Evolutionary conservation across 2,329 filamentous ascomycete species (phyloP).

Genomic region (Hortaea sp.): DNA sequence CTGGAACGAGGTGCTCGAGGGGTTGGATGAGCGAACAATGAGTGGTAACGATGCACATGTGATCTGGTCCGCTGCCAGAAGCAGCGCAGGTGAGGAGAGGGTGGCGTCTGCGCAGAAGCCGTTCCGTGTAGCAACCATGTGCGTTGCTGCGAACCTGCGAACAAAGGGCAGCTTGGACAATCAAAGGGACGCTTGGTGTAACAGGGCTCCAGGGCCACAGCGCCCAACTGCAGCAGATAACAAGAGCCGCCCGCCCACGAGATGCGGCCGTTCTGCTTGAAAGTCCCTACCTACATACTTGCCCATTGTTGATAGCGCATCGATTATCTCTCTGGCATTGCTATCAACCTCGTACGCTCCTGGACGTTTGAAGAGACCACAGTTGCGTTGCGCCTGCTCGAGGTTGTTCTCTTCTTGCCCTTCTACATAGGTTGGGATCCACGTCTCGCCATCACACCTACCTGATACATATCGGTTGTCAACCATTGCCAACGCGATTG

Average conservation of each 20-base stretch:
- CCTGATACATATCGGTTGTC: too few relatives aligned
- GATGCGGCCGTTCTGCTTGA: background rate
- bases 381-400: conserved; percentile 1
- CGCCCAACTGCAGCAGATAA: conserved; percentile 11
- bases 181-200: background rate
- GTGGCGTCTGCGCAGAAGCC: conserved; percentile 15
- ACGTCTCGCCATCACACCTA: too few relatives aligned
- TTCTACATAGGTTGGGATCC: too few relatives aligned
- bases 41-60: conserved; percentile 14
- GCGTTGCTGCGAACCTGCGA: conserved; percentile 8
- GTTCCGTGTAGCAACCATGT: conserved; percentile 13
- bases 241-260: conserved; percentile 10
- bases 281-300: conserved; percentile 8
- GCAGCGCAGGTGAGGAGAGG: conserved; percentile 6
- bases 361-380: background rate
- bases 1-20: background rate
- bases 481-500: too few relatives aligned
- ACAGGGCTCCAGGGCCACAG: background rate
- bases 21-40: conserved; percentile 4
- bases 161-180: conserved; percentile 22
- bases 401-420: too few relatives aligned
- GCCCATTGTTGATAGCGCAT: conserved; percentile 9
- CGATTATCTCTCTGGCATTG: conserved; percentile 6
- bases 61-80: conserved; percentile 8
- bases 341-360: background rate